A percentile compares a stretch with the other conserved stretches of the same genome.
These are phyloP conservation scores for Diaporthe capsici DNA, from an alignment of 2,329 filamentous ascomycete species.

Conservation along the genomic window DNA sequence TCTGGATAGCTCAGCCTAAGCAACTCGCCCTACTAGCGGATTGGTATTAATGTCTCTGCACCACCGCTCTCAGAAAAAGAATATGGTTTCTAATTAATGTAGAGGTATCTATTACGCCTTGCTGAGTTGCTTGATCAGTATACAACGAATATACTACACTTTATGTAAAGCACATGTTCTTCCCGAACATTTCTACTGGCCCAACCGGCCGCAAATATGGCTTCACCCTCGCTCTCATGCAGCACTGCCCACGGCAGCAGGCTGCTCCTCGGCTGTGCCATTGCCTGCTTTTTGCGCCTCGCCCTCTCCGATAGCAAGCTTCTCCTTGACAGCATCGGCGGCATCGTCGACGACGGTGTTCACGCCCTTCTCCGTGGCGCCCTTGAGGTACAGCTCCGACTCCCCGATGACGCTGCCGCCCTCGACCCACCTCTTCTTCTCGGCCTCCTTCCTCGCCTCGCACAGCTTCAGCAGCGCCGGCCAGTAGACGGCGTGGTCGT, in stretches of 20 bases:
- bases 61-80: neutral
- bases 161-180: neutral
- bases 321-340: conserved; percentile 36
- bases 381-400: conserved; percentile 88
- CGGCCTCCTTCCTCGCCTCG: conserved; percentile 73
- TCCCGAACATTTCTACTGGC: neutral
- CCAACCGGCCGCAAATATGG: neutral
- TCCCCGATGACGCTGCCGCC: conserved; percentile 88
- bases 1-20: neutral
- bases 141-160: neutral
- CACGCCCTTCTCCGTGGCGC: conserved; percentile 51
- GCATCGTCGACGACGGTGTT: conserved; percentile 33
- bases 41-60: neutral
- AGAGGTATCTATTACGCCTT: conserved; percentile 26
- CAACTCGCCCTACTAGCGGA: neutral
- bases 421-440: conserved; percentile 80
- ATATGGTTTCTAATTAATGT: neutral
- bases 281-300: conserved; percentile 16
- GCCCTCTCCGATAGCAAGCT: conserved; percentile 28
- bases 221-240: neutral
- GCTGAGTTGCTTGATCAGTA: neutral
- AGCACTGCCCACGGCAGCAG: conserved; percentile 18
- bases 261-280: conserved; percentile 13
- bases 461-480: conserved; percentile 83
- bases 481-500: conserved; percentile 93